Percentiles rank a stretch among this genome's conserved stretches.
Evolutionary conservation across 208 protist genomes (phyloP).

Genomic region (Wallacemonas sp.): DNA sequence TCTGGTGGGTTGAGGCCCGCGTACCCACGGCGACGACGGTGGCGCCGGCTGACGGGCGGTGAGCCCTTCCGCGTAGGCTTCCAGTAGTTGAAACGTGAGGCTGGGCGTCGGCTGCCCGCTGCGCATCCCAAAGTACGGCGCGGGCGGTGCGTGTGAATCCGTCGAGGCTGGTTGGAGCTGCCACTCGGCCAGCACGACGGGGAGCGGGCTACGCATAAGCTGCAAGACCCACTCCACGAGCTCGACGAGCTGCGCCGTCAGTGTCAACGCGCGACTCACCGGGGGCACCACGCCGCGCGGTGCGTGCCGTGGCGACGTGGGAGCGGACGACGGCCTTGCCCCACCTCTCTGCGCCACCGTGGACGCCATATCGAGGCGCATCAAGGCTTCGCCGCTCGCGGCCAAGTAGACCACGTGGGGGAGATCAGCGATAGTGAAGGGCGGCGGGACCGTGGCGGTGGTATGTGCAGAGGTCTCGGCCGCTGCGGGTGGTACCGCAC

Average conservation of each 20-base stretch:
- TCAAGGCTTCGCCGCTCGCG: not conserved
- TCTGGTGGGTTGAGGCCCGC: no score
- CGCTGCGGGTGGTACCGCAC: no score
- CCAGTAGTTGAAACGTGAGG: conserved; percentile 31
- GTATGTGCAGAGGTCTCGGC: not conserved
- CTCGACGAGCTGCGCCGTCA: conserved; percentile 14
- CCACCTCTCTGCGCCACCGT: not conserved
- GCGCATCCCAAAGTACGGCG: conserved; percentile 13
- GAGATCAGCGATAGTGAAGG: not conserved
- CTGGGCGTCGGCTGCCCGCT: not conserved
- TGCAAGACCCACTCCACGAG: conserved; percentile 49
- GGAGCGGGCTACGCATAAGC: conserved; percentile 37
- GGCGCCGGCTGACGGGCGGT: not conserved
- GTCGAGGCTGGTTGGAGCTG: conserved; percentile 13
- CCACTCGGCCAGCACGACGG: conserved; percentile 57
- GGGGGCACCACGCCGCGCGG: not conserved
- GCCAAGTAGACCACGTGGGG: not conserved
- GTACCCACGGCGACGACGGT: not conserved
- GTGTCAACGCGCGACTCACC: not conserved
- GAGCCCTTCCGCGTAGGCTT: conserved; percentile 32
- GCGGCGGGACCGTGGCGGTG: not conserved
- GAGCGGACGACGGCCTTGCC: not conserved
- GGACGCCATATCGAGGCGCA: not conserved
- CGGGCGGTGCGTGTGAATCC: not conserved
- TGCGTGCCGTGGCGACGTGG: not conserved